These are phyloP conservation scores for Vitis hybrid DNA, from an alignment of 177 flowering plant genomes.

Conservation along the genomic window DNA sequence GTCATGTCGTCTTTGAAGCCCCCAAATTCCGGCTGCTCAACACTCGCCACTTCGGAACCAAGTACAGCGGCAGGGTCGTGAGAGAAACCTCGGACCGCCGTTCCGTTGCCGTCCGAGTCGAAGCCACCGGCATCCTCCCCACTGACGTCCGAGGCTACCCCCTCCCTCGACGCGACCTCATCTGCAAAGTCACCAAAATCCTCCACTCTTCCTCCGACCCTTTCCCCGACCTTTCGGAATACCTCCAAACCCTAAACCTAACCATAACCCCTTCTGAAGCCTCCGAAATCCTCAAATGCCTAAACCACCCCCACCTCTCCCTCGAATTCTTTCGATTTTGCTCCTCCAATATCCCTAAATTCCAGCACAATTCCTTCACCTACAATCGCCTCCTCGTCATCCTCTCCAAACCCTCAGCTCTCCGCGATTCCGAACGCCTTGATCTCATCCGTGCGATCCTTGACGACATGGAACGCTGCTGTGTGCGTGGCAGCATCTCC, in stretches of 20 bases:
- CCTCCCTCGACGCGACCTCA: constrained; percentile 82
- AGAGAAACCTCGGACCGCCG: constrained; percentile 50
- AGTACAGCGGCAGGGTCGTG: constrained; percentile 67
- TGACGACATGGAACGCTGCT: constrained; percentile 54
- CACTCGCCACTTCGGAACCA: constrained; percentile 68
- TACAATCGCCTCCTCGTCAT: constrained; percentile 68
- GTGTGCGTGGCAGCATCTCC: constrained; percentile 62
- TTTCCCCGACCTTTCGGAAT: constrained; percentile 48
- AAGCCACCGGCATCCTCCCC: constrained; percentile 28
- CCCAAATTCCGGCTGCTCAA: not conserved
- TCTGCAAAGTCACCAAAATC: constrained; percentile 64
- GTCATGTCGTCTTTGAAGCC: not conserved
- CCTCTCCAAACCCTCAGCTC: constrained; percentile 45
- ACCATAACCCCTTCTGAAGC: constrained; percentile 63
- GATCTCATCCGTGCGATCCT: constrained; percentile 34
- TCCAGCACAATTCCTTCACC: constrained; percentile 70
- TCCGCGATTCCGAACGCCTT: constrained; percentile 18
- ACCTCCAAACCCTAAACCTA: constrained; percentile 51
- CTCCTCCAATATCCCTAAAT: constrained; percentile 49
- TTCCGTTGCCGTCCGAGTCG: constrained; percentile 47
- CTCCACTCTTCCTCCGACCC: constrained; percentile 44
- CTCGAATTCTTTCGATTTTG: constrained; percentile 66
- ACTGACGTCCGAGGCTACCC: constrained; percentile 68
- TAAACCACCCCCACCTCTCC: constrained; percentile 54
- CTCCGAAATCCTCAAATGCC: constrained; percentile 71